phyloP scores from a whole-genome alignment of 495 filamentous ascomycete species.

The Aspergillus taichungensis region DNA sequence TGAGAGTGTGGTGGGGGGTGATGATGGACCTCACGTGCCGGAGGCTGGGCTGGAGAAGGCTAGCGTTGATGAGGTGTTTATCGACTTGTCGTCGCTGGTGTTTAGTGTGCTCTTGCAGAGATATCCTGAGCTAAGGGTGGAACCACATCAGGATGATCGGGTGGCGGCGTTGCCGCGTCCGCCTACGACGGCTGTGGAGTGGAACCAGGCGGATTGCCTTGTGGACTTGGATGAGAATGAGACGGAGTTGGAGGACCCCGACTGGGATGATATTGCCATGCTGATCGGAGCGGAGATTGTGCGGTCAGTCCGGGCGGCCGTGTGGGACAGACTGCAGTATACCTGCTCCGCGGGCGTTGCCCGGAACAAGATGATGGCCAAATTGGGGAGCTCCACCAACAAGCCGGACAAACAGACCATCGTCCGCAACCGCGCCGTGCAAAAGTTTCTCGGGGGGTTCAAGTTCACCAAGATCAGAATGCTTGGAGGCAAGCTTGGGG shows the following conservation, averaged over 20 bases:
- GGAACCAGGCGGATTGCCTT: slow-evolving; percentile 64
- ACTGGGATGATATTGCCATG: slow-evolving; percentile 94
- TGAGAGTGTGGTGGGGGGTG: slow-evolving; percentile 8
- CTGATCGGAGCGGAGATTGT: slow-evolving; percentile 82
- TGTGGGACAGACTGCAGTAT: slow-evolving; percentile 65
- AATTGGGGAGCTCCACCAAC: slow-evolving; percentile 80
- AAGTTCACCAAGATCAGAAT: slow-evolving; percentile 96
- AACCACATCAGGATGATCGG: slow-evolving; percentile 60
- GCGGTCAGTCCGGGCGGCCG: slow-evolving; percentile 55
- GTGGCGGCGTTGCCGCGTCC: slow-evolving; percentile 64
- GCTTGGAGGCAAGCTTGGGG: slow-evolving; percentile 91
- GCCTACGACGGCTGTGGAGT: slow-evolving; percentile 66
- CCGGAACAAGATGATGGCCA: slow-evolving; percentile 90
- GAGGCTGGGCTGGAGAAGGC: slow-evolving; percentile 72
- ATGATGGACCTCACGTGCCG: slow-evolving; percentile 41
- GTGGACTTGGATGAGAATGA: slow-evolving; percentile 66
- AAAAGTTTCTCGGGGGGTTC: slow-evolving; percentile 72
- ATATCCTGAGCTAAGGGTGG: slow-evolving; percentile 63
- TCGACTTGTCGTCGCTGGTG: slow-evolving; percentile 80
- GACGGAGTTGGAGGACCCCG: slow-evolving; percentile 70
- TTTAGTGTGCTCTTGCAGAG: slow-evolving; percentile 65
- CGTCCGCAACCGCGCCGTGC: slow-evolving; percentile 72
- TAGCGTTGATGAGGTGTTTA: slow-evolving; percentile 82
- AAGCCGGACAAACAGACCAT: slow-evolving; percentile 93
- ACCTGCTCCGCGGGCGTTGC: slow-evolving; percentile 87